Percentiles rank a stretch among this genome's conserved stretches.
These are phyloP conservation scores for Anacardium occidentale DNA, from an alignment of 345 rosid species.

Conservation along the genomic window DNA sequence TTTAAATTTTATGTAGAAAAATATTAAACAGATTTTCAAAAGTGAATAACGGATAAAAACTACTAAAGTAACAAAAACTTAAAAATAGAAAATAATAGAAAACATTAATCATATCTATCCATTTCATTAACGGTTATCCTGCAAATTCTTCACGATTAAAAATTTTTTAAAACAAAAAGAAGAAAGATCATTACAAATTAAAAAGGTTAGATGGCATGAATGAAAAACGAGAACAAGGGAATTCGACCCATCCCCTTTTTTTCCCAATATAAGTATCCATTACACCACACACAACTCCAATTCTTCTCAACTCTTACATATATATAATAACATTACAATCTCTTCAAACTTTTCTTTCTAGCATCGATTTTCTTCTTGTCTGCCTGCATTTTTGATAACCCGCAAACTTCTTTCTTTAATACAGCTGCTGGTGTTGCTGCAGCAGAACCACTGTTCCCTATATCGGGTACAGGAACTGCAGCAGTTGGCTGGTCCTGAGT, in stretches of 20 bases:
- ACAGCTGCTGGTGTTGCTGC: constrained; percentile 22
- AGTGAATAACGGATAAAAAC: no score
- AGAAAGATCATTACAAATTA: neutral
- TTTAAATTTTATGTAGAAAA: no score
- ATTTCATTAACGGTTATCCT: no score
- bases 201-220: neutral
- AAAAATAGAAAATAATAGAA: no score
- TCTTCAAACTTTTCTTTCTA: constrained; percentile 94
- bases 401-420: constrained; percentile 63
- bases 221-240: neutral
- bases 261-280: neutral
- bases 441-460: constrained; percentile 40
- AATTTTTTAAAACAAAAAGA: no score
- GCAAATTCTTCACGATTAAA: no score
- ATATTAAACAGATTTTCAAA: no score
- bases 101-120: no score
- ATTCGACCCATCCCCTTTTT: neutral
- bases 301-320: neutral
- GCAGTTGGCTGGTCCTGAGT: constrained; percentile 50
- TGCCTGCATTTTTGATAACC: constrained; percentile 54
- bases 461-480: constrained; percentile 37
- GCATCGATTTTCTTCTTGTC: constrained; percentile 98
- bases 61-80: no score
- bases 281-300: neutral
- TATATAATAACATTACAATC: constrained; percentile 52